Evolutionary conservation across 148 eudicot species (phyloP).

Genomic region (Oxyria digyna): DNA sequence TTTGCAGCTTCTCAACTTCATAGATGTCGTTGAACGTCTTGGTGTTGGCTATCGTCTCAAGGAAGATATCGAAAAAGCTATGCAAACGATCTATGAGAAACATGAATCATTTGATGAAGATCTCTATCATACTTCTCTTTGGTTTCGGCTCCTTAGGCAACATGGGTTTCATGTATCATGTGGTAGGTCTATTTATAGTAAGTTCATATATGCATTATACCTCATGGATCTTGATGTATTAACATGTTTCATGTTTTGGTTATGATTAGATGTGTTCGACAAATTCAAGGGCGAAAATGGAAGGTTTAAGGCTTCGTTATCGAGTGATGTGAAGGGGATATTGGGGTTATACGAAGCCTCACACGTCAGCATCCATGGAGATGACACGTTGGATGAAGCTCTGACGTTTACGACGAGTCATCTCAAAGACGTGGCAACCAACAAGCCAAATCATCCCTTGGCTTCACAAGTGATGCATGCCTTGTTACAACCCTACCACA

Average conservation of each 20-base stretch:
- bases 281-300: constrained; percentile 11
- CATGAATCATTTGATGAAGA: not conserved
- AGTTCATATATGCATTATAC: not conserved
- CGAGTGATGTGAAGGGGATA: constrained; percentile 8
- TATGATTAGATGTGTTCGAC: not conserved
- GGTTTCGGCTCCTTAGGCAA: not conserved
- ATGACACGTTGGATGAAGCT: constrained; percentile 16
- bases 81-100: not conserved
- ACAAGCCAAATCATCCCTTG: constrained; percentile 4
- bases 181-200: not conserved
- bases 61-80: not conserved
- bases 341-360: constrained; percentile 20
- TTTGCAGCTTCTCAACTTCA: not conserved
- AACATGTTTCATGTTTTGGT: not conserved
- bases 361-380: constrained; percentile 11
- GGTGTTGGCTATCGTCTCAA: not conserved
- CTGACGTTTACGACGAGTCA: constrained; percentile 14
- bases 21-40: not conserved
- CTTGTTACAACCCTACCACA: constrained; percentile 15
- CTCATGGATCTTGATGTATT: not conserved
- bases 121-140: not conserved
- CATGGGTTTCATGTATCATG: constrained; percentile 2
- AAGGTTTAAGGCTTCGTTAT: not conserved
- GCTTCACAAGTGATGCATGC: constrained; percentile 21
- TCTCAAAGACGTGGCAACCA: constrained; percentile 10